Conservation (phyloP, 2,329 filamentous ascomycete species). For the Fusarium miscanthi region DNA sequence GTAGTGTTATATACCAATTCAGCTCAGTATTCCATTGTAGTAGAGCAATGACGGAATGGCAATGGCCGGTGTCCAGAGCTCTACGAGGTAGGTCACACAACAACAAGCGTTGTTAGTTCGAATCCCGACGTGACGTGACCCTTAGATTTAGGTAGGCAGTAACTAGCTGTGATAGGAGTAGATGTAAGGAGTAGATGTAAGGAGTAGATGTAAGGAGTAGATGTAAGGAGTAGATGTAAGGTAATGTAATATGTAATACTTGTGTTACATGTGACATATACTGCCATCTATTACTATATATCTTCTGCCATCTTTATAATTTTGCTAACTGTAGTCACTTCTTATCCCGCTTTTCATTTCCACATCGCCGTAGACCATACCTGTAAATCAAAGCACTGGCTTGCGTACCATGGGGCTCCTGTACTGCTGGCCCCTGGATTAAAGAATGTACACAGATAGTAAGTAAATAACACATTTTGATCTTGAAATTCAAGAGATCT, state of each 20-base stretch:
- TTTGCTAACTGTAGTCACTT: background rate
- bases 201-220: no score
- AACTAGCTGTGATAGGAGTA: background rate
- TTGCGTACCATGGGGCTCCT: no score
- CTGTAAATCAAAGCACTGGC: background rate
- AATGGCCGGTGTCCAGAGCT: conserved; percentile 16
- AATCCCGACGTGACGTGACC: background rate
- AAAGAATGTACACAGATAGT: no score
- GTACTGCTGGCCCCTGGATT: no score
- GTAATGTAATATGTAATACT: background rate
- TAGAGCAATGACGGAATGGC: conserved; percentile 20
- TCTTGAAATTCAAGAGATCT: background rate
- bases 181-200: background rate
- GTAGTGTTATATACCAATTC: background rate
- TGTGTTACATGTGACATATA: background rate
- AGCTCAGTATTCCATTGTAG: background rate
- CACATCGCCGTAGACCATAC: accelerated
- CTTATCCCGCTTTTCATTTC: background rate
- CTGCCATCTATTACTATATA: background rate
- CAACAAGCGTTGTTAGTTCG: background rate
- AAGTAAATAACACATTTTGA: accelerated
- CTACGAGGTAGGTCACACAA: conserved; percentile 14
- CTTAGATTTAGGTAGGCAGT: background rate
- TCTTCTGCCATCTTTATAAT: conserved; percentile 10
- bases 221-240: background rate